Conservation (phyloP, 2,329 filamentous ascomycete genomes). For the Arthrobotrys musiformis region DNA sequence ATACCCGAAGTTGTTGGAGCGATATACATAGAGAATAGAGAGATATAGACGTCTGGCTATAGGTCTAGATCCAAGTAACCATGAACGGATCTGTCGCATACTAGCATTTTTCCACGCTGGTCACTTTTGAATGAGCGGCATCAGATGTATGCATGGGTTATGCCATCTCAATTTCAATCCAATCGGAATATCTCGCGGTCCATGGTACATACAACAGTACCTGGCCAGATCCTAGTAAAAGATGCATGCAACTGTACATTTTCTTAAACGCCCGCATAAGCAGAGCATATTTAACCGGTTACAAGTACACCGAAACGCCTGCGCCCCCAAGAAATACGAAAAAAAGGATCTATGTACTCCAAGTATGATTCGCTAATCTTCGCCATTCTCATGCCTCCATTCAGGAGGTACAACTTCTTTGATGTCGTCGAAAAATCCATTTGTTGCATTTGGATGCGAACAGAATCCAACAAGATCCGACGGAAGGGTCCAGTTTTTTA, state of each 20-base stretch:
- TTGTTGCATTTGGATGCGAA: constrained; percentile 52
- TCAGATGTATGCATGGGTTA: neutral
- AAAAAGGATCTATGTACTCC: neutral
- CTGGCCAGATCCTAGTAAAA: neutral
- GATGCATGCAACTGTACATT: constrained; percentile 1
- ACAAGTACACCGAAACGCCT: neutral
- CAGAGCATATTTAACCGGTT: neutral
- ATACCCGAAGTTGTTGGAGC: neutral
- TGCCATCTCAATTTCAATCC: neutral
- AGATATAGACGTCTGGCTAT: neutral
- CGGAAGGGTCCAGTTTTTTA: constrained; percentile 65
- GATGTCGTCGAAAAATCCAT: constrained; percentile 39
- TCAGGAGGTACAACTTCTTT: constrained; percentile 38
- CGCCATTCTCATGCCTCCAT: constrained; percentile 48
- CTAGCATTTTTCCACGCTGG: neutral
- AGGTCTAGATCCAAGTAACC: neutral
- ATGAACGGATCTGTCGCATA: neutral
- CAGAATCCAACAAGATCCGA: constrained; percentile 66
- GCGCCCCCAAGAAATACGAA: neutral
- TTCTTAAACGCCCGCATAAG: neutral
- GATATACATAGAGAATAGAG: neutral
- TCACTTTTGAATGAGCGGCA: neutral
- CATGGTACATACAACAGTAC: neutral
- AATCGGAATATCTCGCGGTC: constrained; percentile 6
- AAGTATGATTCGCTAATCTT: constrained; percentile 10